Evolutionary conservation across 2,329 filamentous ascomycete genomes (phyloP).

Genomic region (Ramichloridium luteum): DNA sequence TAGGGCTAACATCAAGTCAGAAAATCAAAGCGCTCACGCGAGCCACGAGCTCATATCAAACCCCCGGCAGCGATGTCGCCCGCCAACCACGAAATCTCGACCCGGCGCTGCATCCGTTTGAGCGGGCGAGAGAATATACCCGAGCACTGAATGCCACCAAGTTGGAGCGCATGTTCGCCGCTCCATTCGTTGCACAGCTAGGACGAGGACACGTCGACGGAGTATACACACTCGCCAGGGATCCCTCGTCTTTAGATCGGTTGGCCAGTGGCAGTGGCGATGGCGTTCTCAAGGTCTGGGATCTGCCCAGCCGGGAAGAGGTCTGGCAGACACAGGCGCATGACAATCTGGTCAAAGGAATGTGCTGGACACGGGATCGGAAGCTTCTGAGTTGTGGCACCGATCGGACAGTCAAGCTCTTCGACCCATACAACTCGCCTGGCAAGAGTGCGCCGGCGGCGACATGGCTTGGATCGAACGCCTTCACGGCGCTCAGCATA

Average conservation of each 20-base stretch:
- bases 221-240: constrained; percentile 38
- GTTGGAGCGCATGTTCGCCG: constrained; percentile 81
- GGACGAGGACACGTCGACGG: constrained; percentile 89
- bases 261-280: constrained; percentile 76
- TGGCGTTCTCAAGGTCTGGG: constrained; percentile 89
- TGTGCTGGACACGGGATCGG: constrained; percentile 77
- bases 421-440: constrained; percentile 70
- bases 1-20: no score
- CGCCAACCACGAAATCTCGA: constrained; percentile 62
- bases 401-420: constrained; percentile 80
- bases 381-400: constrained; percentile 78
- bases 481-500: constrained; percentile 74
- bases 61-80: constrained; percentile 52
- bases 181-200: constrained; percentile 74
- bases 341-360: constrained; percentile 83
- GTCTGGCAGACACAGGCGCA: constrained; percentile 72
- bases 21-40: constrained; percentile 57
- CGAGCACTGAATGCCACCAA: constrained; percentile 75
- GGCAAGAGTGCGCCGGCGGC: constrained; percentile 59
- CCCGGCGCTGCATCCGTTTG: constrained; percentile 79
- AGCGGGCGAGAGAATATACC: constrained; percentile 76
- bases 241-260: constrained; percentile 34
- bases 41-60: constrained; percentile 51
- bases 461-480: constrained; percentile 71
- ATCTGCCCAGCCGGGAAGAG: constrained; percentile 60